phyloP scores from a whole-genome alignment of 1,284 basidiomycete species.

The Ceratobasidium sp. region DNA sequence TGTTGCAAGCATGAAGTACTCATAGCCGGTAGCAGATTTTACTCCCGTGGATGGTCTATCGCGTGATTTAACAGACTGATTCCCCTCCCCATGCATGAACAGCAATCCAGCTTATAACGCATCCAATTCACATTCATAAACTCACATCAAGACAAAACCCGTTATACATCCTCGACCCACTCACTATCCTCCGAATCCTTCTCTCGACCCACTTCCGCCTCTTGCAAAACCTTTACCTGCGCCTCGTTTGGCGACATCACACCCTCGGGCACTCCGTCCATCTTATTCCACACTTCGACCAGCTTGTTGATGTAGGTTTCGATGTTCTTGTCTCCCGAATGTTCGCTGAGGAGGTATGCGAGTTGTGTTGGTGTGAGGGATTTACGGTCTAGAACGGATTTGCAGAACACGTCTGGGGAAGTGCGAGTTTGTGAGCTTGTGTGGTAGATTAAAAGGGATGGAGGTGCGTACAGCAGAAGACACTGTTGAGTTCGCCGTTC shows the following conservation, averaged over 20 bases:
- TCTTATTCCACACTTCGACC: constrained; percentile 11
- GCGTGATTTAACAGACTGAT: too few relatives aligned
- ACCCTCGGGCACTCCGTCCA: constrained; percentile 2
- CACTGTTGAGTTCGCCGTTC: constrained; percentile 7
- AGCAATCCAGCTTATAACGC: too few relatives aligned
- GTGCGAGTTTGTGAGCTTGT: neutral
- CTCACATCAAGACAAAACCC: too few relatives aligned
- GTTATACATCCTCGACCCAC: too few relatives aligned
- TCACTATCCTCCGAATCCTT: neutral
- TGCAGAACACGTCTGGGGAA: constrained; percentile 1
- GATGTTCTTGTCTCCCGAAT: constrained; percentile 9
- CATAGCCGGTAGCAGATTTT: too few relatives aligned
- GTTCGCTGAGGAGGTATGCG: constrained; percentile 13
- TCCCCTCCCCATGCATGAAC: too few relatives aligned
- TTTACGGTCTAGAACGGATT: constrained; percentile 9
- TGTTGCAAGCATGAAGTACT: too few relatives aligned
- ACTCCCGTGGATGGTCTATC: too few relatives aligned
- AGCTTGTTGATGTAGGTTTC: constrained; percentile 6
- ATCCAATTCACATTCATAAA: too few relatives aligned
- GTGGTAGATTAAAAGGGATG: neutral
- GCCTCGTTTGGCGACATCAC: constrained; percentile 9
- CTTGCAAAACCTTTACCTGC: neutral
- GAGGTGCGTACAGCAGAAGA: neutral
- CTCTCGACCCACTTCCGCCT: neutral
- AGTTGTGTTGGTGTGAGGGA: neutral